Evolutionary conservation across 2,329 filamentous ascomycete species (phyloP).

Genomic region (Colletotrichum abscissum): DNA sequence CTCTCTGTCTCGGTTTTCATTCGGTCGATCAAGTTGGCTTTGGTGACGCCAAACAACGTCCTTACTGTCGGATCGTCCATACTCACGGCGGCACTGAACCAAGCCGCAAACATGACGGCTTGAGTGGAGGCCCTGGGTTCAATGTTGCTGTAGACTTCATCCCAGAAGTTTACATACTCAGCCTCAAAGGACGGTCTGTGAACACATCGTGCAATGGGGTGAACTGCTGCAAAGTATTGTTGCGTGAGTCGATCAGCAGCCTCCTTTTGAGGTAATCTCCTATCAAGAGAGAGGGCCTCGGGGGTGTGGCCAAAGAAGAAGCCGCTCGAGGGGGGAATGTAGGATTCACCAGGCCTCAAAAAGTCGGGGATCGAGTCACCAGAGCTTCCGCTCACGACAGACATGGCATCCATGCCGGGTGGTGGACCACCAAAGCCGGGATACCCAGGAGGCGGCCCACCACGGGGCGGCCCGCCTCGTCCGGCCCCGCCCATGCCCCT

Average conservation of each 20-base stretch:
- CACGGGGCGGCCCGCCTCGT: conserved; percentile 33
- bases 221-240: conserved; percentile 76
- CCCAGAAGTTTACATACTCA: conserved; percentile 75
- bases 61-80: conserved; percentile 66
- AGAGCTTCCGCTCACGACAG: conserved; percentile 40
- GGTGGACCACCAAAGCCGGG: conserved; percentile 33
- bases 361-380: conserved; percentile 58
- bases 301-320: conserved; percentile 71
- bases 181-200: conserved; percentile 75
- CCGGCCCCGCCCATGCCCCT: conserved; percentile 32
- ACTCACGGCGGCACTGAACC: conserved; percentile 77
- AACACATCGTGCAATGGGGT: conserved; percentile 74
- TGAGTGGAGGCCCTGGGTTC: conserved; percentile 75
- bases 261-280: conserved; percentile 68
- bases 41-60: conserved; percentile 64
- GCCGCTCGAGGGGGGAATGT: conserved; percentile 74
- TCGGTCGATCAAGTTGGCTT: conserved; percentile 68
- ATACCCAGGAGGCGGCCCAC: conserved; percentile 36
- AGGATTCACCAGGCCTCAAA: conserved; percentile 72
- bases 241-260: conserved; percentile 71
- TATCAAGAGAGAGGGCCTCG: conserved; percentile 62
- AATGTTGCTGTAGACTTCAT: conserved; percentile 65
- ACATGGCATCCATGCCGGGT: conserved; percentile 36
- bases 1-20: conserved; percentile 75
- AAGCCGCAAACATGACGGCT: conserved; percentile 74